Evolutionary conservation across 169 alveolate genomes (phyloP).

Genomic region (Cystoisospora suis): DNA sequence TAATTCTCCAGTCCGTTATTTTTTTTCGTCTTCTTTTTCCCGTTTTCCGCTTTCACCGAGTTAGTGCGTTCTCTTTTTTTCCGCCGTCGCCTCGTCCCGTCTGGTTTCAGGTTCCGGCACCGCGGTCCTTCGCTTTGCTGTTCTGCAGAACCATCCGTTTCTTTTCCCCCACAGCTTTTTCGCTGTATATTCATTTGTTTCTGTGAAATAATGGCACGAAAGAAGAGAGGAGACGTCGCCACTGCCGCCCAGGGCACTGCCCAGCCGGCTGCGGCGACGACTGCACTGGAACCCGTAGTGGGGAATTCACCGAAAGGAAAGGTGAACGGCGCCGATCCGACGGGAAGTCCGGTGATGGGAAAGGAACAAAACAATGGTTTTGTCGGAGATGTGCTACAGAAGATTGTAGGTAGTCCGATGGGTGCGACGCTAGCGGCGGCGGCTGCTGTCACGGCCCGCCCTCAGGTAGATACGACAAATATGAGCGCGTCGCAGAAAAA

Average conservation of each 20-base stretch:
- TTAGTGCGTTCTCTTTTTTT: background rate
- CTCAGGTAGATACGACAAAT: slow-evolving; percentile 58
- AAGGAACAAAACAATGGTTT: too few relatives aligned
- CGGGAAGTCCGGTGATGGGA: too few relatives aligned
- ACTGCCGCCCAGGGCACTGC: slow-evolving; percentile 47
- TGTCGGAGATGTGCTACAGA: too few relatives aligned
- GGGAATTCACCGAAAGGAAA: background rate
- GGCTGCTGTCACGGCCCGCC: slow-evolving; percentile 33
- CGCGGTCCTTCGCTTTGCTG: too few relatives aligned
- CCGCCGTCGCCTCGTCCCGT: too few relatives aligned
- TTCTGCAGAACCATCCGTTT: too few relatives aligned
- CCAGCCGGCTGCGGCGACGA: background rate
- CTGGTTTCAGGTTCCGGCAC: too few relatives aligned
- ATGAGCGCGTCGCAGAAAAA: slow-evolving; percentile 59
- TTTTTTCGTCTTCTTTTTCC: background rate
- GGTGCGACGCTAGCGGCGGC: background rate
- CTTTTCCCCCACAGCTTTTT: background rate
- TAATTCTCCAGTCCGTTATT: too few relatives aligned
- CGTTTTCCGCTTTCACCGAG: background rate
- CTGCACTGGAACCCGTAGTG: background rate
- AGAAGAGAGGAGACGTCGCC: slow-evolving; percentile 63
- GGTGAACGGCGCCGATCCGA: too few relatives aligned
- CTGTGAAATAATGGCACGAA: slow-evolving; percentile 65
- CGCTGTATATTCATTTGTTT: background rate
- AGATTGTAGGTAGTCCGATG: too few relatives aligned